Base-by-base conservation (phyloP, 139 green algal species). In the Trebouxia sp. region DNA sequence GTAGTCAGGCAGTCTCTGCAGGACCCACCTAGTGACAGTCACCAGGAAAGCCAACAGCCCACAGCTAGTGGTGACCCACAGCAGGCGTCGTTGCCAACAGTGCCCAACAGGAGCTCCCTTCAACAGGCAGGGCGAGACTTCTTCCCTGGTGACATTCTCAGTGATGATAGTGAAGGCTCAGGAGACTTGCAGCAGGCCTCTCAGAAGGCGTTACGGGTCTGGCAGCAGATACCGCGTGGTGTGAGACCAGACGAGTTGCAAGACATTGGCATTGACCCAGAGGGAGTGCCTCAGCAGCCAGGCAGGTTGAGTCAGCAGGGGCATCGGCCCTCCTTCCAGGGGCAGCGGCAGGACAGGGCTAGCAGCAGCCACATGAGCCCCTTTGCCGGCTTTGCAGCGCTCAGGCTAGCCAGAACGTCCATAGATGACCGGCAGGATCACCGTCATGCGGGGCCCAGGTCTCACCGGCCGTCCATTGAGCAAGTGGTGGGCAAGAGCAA, bases 311-410 rank as follows among this genome's bases (percentile, higher is more conserved):
- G 50, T 5, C 1, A 28, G 50, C 50, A 58, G 50, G 50, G n/a
- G n/a, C n/a, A n/a, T n/a, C n/a, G n/a, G n/a, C n/a, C n/a, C n/a
- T n/a, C n/a, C n/a, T n/a, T n/a, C n/a, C n/a, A n/a, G n/a, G n/a
- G 32, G 9, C 62, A 35, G 35, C 32, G 32, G 1, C 15, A 43
- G 12, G 35, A 72, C 15, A 39, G 8, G 32, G 62, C 62, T 72
- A 17, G 17, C n/a, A 45, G 62, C 62, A 72, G 62, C 42, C 43
- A 77, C 41, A 77, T 77, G 69, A 39, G 41, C 41, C 69, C 69
- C 1, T 77, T 77, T 77, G 69, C 69, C 35, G 69, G 69, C 41
- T 77, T 77, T 55, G 69, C 69, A 56, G 69, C 69, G 10, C 41
- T 77, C 17, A 77, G 39, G 11, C 22, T 39, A 22, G 10, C 39